Base-by-base conservation (phyloP, 306 rosid species). In the Malus asiatica region DNA sequence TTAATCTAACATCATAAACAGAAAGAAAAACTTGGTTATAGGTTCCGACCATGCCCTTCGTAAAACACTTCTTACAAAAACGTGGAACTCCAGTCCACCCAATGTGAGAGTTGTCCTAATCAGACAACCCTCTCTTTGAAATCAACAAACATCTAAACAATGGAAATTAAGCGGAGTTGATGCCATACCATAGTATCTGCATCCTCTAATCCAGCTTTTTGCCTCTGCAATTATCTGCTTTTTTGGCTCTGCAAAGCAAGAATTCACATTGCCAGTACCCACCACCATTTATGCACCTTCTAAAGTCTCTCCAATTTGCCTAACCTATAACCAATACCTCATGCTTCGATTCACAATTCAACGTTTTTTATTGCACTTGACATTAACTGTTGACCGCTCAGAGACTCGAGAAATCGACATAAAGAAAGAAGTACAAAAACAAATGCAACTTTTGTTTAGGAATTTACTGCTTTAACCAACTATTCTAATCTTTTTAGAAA, bases 131-230 rank as follows among this genome's bases (percentile, higher is more conserved):
- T 48, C 0, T 48, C 55, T 5, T 1, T 5, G 16, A 48, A 15
- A 6, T 14, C 3, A 48, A 15, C 8, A 15, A 48, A 78, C 27
- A 78, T 51, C 22, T 27, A 57, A 76, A 5, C 6, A 40, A 78
- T 71, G 40, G 73, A 72, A 20, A 22, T 46, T 27, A 18, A 60
- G 29, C 25, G 3, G 29, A 59, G 58, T 20, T 40, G 14, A 11
- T 18, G 57, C 7, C 32, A 23, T 87, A 90, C 91, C 91, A 86
- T 75, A 79, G 73, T 38, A 66, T 90, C 90, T 57, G 88, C 91
- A 60, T 87, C 95, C 70, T 90, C 90, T 18, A 90, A 78, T 72
- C 80, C 90, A 27, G 75, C 83, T 66, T 89, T 89, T 86, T 35
- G 77, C 83, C 25, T 87, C 89, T 66, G 84, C 82, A 81, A 79